phyloP scores from a whole-genome alignment of 768 basidiomycete species.

The Phylloporus scabripes region DNA sequence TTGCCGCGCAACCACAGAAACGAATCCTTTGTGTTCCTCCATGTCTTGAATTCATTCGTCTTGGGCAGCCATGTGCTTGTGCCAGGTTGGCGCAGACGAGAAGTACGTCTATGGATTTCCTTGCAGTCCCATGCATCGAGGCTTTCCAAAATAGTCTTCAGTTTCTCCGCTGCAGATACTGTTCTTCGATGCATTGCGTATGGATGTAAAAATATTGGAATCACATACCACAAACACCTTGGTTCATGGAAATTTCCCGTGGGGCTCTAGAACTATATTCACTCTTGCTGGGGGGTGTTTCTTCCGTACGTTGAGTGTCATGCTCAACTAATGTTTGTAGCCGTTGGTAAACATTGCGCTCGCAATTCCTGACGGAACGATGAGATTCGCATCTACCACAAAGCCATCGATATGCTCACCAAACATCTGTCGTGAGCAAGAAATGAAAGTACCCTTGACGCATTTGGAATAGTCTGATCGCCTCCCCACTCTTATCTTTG shows the following conservation, averaged over 20 bases:
- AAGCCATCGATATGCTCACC: neutral
- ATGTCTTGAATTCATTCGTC: neutral
- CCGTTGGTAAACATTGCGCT: neutral
- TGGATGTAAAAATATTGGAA: too few relatives aligned
- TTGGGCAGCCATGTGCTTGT: constrained; percentile 13
- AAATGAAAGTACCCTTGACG: constrained; percentile 7
- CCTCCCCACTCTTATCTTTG: constrained; percentile 4
- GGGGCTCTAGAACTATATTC: neutral
- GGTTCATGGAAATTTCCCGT: neutral
- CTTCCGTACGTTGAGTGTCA: neutral
- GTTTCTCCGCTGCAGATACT: neutral
- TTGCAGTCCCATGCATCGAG: constrained; percentile 3
- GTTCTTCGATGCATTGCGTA: neutral
- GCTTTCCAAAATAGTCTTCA: constrained; percentile 3
- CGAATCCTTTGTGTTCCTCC: constrained; percentile 1
- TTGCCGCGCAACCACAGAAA: constrained; percentile 16
- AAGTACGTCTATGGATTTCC: neutral
- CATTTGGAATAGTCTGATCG: constrained; percentile 3
- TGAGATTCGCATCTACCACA: neutral
- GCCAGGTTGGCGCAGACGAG: neutral
- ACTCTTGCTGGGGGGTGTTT: too few relatives aligned
- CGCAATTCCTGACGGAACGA: neutral
- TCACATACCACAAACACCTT: neutral
- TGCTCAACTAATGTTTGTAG: neutral
- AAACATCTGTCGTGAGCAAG: constrained; percentile 10